Evolutionary conservation across 202 grass and related monocot genomes (phyloP).

Genomic region (Brachypodium distachyon): DNA sequence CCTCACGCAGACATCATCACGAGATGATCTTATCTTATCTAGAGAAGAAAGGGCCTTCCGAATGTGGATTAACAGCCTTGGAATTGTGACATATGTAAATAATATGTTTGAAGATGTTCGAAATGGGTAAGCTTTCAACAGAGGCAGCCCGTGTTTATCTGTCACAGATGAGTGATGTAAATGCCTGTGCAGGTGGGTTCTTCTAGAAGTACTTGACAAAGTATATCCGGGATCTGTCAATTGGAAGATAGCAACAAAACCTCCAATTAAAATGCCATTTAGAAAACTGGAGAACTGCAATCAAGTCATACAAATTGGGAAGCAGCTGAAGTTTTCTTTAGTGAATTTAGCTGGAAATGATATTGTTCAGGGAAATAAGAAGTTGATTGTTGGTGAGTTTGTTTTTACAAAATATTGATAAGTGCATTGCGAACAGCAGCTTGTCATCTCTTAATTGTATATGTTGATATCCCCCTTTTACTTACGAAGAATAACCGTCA

Average conservation of each 20-base stretch:
- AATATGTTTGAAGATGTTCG: constrained; percentile 92
- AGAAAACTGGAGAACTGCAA: constrained; percentile 98
- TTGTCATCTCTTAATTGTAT: not conserved
- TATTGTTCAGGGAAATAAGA: constrained; percentile 99
- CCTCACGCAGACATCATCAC: constrained; percentile 46
- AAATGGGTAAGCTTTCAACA: constrained; percentile 58
- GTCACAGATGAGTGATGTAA: not conserved
- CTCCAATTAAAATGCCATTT: constrained; percentile 93
- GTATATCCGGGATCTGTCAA: constrained; percentile 78
- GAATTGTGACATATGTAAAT: constrained; percentile 77
- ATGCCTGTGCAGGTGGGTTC: constrained; percentile 75
- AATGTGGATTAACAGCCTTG: constrained; percentile 98
- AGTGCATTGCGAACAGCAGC: not conserved
- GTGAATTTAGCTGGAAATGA: constrained; percentile 98
- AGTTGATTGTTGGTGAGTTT: constrained; percentile 82
- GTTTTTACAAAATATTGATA: not conserved
- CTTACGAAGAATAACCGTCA: not conserved
- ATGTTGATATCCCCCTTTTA: too few species aligned
- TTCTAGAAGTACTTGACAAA: constrained; percentile 96
- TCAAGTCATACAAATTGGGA: constrained; percentile 84
- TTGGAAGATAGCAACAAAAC: constrained; percentile 86
- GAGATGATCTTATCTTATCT: constrained; percentile 75
- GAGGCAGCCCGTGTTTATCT: not conserved
- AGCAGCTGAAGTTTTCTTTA: constrained; percentile 68
- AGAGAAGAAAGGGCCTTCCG: constrained; percentile 90